These are phyloP conservation scores for Nemania sp. DNA, from an alignment of 2,329 filamentous ascomycete species.

Conservation along the genomic window DNA sequence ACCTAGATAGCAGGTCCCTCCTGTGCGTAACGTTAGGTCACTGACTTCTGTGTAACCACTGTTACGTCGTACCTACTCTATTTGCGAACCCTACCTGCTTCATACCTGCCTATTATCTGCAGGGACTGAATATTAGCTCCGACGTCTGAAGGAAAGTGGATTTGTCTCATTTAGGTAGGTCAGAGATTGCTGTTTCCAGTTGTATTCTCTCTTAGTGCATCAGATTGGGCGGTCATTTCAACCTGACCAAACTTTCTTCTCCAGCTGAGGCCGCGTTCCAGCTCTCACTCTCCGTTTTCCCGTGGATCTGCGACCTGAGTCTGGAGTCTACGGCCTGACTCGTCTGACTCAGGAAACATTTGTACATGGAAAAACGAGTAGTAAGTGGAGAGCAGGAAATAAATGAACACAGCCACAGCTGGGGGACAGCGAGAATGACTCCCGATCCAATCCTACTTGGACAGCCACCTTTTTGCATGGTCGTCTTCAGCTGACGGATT, in stretches of 20 bases:
- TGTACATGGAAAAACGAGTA: neutral
- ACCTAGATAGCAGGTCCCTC: too few relatives aligned
- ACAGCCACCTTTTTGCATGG: constrained; percentile 8
- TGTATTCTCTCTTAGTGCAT: too few relatives aligned
- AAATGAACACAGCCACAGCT: constrained; percentile 1
- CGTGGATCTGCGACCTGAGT: constrained; percentile 2
- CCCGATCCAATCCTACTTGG: neutral
- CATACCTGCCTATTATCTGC: too few relatives aligned
- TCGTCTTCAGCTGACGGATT: constrained; percentile 12
- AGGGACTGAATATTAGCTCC: too few relatives aligned
- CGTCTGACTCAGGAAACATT: constrained; percentile 11
- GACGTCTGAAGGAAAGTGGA: too few relatives aligned
- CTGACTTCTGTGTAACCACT: too few relatives aligned
- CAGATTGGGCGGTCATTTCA: neutral
- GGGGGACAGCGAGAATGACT: constrained; percentile 1
- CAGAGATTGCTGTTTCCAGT: too few relatives aligned
- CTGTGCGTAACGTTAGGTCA: too few relatives aligned
- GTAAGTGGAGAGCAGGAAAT: constrained; percentile 1
- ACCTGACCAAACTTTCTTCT: neutral
- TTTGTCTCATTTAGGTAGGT: too few relatives aligned
- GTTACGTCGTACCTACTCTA: too few relatives aligned
- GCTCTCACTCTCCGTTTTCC: constrained; percentile 14
- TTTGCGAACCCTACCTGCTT: too few relatives aligned
- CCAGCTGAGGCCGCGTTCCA: constrained; percentile 21
- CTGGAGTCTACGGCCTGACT: constrained; percentile 5